phyloP scores from a whole-genome alignment of 169 alveolate genomes.

The Eimeria praecox region DNA sequence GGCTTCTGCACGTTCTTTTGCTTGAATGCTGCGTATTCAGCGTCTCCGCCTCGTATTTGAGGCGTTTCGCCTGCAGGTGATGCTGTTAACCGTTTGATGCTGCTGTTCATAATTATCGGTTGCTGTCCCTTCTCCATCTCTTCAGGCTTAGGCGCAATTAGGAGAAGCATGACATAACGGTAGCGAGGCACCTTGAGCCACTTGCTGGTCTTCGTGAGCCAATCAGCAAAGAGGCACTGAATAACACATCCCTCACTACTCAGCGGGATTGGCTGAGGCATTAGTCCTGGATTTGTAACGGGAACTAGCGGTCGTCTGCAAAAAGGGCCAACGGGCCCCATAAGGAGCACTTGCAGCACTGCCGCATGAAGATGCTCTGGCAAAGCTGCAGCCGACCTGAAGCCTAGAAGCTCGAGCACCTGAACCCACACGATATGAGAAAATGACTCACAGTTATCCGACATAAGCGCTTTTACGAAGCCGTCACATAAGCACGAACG shows the following conservation, averaged over 20 bases:
- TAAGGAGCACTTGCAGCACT: constrained; percentile 26
- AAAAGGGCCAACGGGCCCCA: constrained; percentile 28
- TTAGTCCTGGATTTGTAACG: not conserved
- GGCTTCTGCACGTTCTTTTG: not conserved
- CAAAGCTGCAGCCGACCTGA: constrained; percentile 72
- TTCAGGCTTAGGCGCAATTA: constrained; percentile 19
- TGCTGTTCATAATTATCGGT: not conserved
- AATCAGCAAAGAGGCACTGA: constrained; percentile 72
- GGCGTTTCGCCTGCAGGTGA: not conserved
- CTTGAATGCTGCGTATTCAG: not conserved
- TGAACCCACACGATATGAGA: not conserved
- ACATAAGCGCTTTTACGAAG: not conserved
- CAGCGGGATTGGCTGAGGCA: constrained; percentile 6
- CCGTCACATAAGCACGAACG: not conserved
- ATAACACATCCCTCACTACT: constrained; percentile 64
- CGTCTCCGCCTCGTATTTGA: not conserved
- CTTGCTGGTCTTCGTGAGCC: constrained; percentile 68
- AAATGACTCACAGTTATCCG: not conserved
- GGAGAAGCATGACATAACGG: constrained; percentile 60
- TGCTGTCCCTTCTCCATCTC: not conserved
- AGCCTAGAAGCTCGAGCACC: constrained; percentile 72
- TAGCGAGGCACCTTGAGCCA: constrained; percentile 67
- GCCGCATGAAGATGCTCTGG: constrained; percentile 67
- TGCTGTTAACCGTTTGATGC: not conserved
- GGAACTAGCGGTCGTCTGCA: not conserved